A percentile compares a stretch with the other conserved stretches of the same genome.
Conservation (phyloP, 2,329 filamentous ascomycete species). For the Colletotrichum somersetense region DNA sequence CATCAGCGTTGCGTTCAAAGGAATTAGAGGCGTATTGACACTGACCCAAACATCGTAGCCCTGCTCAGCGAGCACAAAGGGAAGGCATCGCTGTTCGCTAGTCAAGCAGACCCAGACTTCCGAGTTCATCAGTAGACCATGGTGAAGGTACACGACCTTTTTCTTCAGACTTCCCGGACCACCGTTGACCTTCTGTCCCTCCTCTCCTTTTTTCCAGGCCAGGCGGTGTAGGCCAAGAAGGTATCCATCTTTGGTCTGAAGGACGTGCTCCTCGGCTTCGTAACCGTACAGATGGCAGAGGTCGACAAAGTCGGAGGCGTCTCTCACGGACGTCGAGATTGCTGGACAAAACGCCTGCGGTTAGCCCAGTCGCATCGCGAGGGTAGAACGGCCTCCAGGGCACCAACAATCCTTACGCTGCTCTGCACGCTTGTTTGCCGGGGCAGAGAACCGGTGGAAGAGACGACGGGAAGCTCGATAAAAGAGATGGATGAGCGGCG, state of each 20-base stretch:
- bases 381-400: not conserved
- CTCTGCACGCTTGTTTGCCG: slow-evolving; percentile 75
- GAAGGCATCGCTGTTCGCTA: slow-evolving; percentile 85
- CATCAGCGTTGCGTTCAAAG: slow-evolving; percentile 44
- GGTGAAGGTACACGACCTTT: slow-evolving; percentile 92
- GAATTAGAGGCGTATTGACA: slow-evolving; percentile 37
- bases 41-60: slow-evolving; percentile 96
- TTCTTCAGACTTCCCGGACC: slow-evolving; percentile 78
- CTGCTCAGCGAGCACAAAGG: slow-evolving; percentile 88
- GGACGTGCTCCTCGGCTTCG: slow-evolving; percentile 94
- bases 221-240: slow-evolving; percentile 90
- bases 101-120: slow-evolving; percentile 98
- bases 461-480: slow-evolving; percentile 85
- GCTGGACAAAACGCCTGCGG: slow-evolving; percentile 64
- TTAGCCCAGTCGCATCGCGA: slow-evolving; percentile 64
- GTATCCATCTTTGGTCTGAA: slow-evolving; percentile 94
- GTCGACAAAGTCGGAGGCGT: slow-evolving; percentile 92
- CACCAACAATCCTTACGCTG: slow-evolving; percentile 73
- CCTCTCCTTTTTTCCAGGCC: slow-evolving; percentile 85
- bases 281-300: slow-evolving; percentile 94
- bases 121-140: slow-evolving; percentile 97
- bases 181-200: slow-evolving; percentile 81
- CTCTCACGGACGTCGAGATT: slow-evolving; percentile 81
- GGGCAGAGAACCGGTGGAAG: slow-evolving; percentile 83
- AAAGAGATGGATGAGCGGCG: slow-evolving; percentile 83